phyloP scores from a whole-genome alignment of 148 eudicot species.

The Silene latifolia region DNA sequence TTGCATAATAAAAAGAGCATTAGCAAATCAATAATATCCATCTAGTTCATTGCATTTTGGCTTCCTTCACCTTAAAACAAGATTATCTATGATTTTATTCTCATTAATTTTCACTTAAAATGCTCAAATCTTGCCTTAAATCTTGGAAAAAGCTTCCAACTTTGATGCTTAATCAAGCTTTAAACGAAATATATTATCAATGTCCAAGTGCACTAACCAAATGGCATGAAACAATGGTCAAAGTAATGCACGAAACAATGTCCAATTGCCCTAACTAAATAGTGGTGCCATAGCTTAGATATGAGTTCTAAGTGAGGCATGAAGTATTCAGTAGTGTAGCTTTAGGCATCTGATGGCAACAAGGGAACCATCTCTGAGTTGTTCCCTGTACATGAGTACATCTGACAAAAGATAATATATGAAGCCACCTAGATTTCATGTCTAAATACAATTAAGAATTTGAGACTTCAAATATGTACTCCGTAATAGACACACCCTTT shows the following conservation, averaged over 20 bases:
- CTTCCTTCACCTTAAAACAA: slow-evolving; percentile 22
- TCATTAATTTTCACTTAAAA: slow-evolving; percentile 15
- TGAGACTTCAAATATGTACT: no score
- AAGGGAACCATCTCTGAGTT: slow-evolving; percentile 58
- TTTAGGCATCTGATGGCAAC: slow-evolving; percentile 78
- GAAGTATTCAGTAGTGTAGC: slow-evolving; percentile 47
- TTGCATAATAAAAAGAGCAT: no score
- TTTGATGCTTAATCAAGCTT: slow-evolving; percentile 9
- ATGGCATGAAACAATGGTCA: no score
- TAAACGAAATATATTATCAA: no score
- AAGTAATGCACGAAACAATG: slow-evolving; percentile 88
- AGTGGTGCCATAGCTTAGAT: slow-evolving; percentile 73
- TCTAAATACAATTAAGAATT: neutral
- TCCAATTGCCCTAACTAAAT: slow-evolving; percentile 86
- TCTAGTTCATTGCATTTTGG: slow-evolving; percentile 24
- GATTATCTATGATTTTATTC: slow-evolving; percentile 10
- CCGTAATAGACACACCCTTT: no score
- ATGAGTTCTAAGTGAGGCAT: slow-evolving; percentile 70
- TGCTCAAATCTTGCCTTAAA: slow-evolving; percentile 32
- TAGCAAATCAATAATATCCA: neutral
- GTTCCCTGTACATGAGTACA: slow-evolving; percentile 86
- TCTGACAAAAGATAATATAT: slow-evolving; percentile 32
- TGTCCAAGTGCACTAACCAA: no score
- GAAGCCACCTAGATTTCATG: neutral
- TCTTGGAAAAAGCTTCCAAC: slow-evolving; percentile 24